Conservation (phyloP, 805 yeast species). For the Teunomyces kruisii region DNA sequence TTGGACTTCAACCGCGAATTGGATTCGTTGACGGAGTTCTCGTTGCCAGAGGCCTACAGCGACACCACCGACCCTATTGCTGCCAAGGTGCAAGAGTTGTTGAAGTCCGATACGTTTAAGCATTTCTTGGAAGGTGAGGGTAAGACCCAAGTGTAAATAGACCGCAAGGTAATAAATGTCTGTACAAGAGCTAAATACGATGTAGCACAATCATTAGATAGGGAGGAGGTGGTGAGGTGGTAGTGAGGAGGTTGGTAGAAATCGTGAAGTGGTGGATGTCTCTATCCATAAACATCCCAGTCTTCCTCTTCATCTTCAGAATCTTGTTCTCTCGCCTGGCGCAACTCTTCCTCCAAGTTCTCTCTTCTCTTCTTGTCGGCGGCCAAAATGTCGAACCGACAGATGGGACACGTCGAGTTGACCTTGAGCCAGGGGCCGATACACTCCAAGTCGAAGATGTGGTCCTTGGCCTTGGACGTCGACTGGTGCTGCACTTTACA, state of each 20-base stretch:
- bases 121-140: slow-evolving; percentile 38
- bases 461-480: slow-evolving; percentile 42
- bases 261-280: too few species aligned
- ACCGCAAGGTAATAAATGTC: too few species aligned
- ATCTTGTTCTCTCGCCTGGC: slow-evolving; percentile 39
- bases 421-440: slow-evolving; percentile 84
- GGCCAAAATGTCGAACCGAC: slow-evolving; percentile 68
- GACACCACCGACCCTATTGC: slow-evolving; percentile 50
- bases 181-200: too few species aligned
- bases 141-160: slow-evolving; percentile 5
- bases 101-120: slow-evolving; percentile 70
- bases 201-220: too few species aligned
- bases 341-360: slow-evolving; percentile 34
- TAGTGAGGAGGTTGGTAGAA: too few species aligned
- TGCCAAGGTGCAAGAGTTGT: slow-evolving; percentile 65
- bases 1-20: slow-evolving; percentile 33
- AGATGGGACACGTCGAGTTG: slow-evolving; percentile 79
- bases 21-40: slow-evolving; percentile 29
- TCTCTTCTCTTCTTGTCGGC: slow-evolving; percentile 27
- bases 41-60: slow-evolving; percentile 34
- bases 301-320: slow-evolving; percentile 62
- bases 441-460: slow-evolving; percentile 85
- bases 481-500: slow-evolving; percentile 46
- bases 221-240: too few species aligned
- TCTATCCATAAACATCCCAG: slow-evolving; percentile 73